phyloP scores from a whole-genome alignment of 306 rosid species.

The Dalbergia oliveri region DNA sequence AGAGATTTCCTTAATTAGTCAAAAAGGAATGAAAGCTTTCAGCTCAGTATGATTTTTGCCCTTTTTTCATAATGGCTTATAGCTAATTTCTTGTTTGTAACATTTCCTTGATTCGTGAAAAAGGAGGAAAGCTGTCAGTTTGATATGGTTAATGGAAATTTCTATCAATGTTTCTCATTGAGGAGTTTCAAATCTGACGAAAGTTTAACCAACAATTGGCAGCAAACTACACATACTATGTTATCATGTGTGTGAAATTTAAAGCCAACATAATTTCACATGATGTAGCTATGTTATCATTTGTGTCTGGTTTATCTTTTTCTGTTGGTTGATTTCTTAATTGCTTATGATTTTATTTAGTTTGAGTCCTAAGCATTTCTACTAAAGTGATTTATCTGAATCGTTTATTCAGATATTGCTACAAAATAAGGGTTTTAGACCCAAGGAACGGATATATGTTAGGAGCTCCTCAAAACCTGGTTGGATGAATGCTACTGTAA shows the following conservation, averaged over 20 bases:
- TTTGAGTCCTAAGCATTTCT: slow-evolving; percentile 29
- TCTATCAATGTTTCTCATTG: slow-evolving; percentile 13
- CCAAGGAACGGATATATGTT: slow-evolving; percentile 64
- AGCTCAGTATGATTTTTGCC: slow-evolving; percentile 12
- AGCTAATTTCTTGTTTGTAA: background rate
- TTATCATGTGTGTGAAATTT: slow-evolving; percentile 25
- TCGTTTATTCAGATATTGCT: slow-evolving; percentile 63
- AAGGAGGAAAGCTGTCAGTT: slow-evolving; percentile 21
- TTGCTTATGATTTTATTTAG: slow-evolving; percentile 17
- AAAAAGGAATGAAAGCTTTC: slow-evolving; percentile 10
- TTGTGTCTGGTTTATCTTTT: slow-evolving; percentile 15
- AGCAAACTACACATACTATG: slow-evolving; percentile 17
- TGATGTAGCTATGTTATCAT: slow-evolving; percentile 9
- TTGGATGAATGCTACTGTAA: slow-evolving; percentile 54
- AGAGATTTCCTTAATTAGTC: slow-evolving; percentile 15
- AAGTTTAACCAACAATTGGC: background rate
- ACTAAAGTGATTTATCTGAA: slow-evolving; percentile 30
- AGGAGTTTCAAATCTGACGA: slow-evolving; percentile 39
- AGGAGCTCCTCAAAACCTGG: slow-evolving; percentile 47
- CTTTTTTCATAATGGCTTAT: background rate
- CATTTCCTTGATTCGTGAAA: background rate
- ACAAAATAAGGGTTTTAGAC: slow-evolving; percentile 62
- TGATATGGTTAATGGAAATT: slow-evolving; percentile 29
- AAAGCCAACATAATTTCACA: slow-evolving; percentile 4
- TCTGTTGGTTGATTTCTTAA: background rate